Base-by-base conservation (phyloP, 2,329 filamentous ascomycete genomes). In the Claviceps spartinae region DNA sequence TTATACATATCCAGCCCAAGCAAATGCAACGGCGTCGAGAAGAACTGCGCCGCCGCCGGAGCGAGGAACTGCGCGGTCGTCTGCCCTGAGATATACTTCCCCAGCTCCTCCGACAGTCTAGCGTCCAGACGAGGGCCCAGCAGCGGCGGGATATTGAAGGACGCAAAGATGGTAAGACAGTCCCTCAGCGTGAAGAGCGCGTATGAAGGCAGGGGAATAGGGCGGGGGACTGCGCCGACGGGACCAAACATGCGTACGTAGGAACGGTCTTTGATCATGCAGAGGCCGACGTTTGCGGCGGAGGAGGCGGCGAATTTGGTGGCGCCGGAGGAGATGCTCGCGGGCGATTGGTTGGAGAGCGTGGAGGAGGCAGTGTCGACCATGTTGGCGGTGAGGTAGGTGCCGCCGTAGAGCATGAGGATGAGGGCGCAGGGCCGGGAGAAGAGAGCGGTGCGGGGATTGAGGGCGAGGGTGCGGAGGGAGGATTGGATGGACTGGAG, bases 1-100 rank as follows among this genome's bases (percentile, higher is more conserved):
- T 95, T 95, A 65, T 95, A 96, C 55, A 95, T 60, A 69, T 95
- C 89, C 60, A 96, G 63, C 0, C 90, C 90, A 7, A 93, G 76
- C 50, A 96, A 69, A 68, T 96, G 90, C 64, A 94, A 70, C 1
- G 90, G 89, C 13, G 90, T 95, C 55, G 82, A 88, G 50, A 86
- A 58, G 47, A 94, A 64, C 70, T 96, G 90, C 48, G 93, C 79
- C 14, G 79, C 74, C 1, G 88, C 89, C 0, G 89, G 89, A 11
- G 86, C 86, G 1, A 81, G 65, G 63, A 95, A 93, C 67, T 95
- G 89, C 26, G 88, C 87, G 3, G 85, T 59, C 0, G 79, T 81
- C 57, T 76, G 68, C n/a, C 79, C 79, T 20, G 70, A 74, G 34
- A 80, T 56, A 38, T 55, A 58, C 8, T 54, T 56, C 45, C 53